These are phyloP conservation scores for Mycosphaerella sp. DNA, from an alignment of 2,329 filamentous ascomycete genomes.

Conservation along the genomic window DNA sequence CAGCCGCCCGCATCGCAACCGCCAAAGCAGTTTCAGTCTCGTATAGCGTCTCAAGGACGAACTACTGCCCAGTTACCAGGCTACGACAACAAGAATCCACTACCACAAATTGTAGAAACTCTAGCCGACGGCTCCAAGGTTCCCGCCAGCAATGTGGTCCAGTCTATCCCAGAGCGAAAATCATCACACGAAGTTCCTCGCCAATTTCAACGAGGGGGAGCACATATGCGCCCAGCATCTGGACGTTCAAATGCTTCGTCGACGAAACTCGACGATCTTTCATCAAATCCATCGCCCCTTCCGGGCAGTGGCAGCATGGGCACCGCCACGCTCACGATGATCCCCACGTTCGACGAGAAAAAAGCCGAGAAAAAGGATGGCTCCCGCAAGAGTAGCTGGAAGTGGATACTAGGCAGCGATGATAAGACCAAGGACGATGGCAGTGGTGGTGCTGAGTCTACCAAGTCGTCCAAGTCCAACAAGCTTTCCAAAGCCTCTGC, in stretches of 20 bases:
- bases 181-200: conserved; percentile 36
- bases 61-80: conserved; percentile 49
- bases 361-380: conserved; percentile 62
- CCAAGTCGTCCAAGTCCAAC: conserved; percentile 25
- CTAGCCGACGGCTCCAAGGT: conserved; percentile 32
- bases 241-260: conserved; percentile 30
- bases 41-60: conserved; percentile 50
- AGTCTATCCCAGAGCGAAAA: conserved; percentile 46
- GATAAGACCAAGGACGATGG: conserved; percentile 54
- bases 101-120: conserved; percentile 61
- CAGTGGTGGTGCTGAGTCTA: conserved; percentile 32
- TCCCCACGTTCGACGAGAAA: conserved; percentile 69
- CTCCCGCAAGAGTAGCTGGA: conserved; percentile 73
- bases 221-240: conserved; percentile 32
- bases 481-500: conserved; percentile 58
- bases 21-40: conserved; percentile 49
- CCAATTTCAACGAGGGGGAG: conserved; percentile 31
- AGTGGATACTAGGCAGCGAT: conserved; percentile 63
- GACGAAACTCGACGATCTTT: conserved; percentile 56
- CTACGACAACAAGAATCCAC: conserved; percentile 37
- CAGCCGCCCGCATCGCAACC: conserved; percentile 34
- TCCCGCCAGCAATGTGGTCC: conserved; percentile 22
- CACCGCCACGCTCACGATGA: conserved; percentile 72
- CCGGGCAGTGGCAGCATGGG: conserved; percentile 60
- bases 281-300: conserved; percentile 59